Conservation (phyloP, 495 filamentous ascomycete genomes). For the Filosporella fistucella region DNA sequence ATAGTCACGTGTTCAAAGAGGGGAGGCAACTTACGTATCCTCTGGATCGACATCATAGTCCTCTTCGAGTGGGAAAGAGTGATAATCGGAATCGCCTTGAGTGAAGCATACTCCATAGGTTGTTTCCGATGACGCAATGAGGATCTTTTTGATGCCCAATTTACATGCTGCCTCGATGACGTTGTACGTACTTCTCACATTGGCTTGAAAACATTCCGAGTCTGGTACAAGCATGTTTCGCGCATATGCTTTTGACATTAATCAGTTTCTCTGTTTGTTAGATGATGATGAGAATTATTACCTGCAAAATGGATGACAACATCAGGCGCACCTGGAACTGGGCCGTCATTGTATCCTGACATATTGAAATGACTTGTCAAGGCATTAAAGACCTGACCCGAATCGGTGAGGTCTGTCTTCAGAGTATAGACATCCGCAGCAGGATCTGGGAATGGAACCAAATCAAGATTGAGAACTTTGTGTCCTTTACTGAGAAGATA, state of each 20-base stretch:
- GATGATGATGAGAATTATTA: neutral
- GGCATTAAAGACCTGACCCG: conserved; percentile 55
- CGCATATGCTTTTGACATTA: conserved; percentile 36
- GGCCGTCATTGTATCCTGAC: conserved; percentile 37
- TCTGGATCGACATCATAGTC: conserved; percentile 55
- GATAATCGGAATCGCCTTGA: conserved; percentile 48
- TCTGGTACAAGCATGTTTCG: conserved; percentile 54
- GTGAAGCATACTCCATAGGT: conserved; percentile 56
- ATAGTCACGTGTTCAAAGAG: conserved; percentile 42
- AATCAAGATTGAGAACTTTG: conserved; percentile 54
- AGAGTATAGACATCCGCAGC: neutral
- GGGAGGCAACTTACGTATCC: conserved; percentile 51
- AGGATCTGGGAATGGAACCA: neutral
- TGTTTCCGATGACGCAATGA: conserved; percentile 52
- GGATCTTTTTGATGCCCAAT: conserved; percentile 53
- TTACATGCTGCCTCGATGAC: conserved; percentile 58
- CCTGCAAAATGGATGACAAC: conserved; percentile 57
- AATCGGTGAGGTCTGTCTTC: neutral
- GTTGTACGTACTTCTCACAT: conserved; percentile 50
- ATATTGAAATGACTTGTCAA: conserved; percentile 52
- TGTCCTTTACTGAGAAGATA: conserved; percentile 49
- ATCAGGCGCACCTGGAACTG: conserved; percentile 39
- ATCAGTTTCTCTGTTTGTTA: neutral
- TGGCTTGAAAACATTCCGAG: conserved; percentile 51
- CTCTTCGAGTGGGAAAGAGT: conserved; percentile 49